Conservation (phyloP, 2,329 filamentous ascomycete genomes). For the Beauveria asiatica region DNA sequence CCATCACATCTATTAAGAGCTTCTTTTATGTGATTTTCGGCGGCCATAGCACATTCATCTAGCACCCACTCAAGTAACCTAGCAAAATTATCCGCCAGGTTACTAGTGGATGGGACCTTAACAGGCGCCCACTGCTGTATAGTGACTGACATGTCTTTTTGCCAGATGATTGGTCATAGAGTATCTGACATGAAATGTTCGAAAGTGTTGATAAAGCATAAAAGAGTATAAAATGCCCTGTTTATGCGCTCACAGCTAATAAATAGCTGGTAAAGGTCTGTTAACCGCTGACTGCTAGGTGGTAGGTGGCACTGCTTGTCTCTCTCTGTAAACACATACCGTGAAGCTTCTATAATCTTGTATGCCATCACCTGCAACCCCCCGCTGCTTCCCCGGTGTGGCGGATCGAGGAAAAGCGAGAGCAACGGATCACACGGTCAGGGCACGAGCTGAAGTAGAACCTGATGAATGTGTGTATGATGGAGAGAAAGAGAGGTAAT, state of each 20-base stretch:
- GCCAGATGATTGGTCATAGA: background rate
- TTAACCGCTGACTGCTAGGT: background rate
- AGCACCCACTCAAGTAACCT: slow-evolving; percentile 2
- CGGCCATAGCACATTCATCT: background rate
- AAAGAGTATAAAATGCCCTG: background rate
- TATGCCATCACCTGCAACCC: slow-evolving; percentile 2
- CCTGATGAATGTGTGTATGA: no score
- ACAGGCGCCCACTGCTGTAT: background rate
- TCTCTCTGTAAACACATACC: background rate
- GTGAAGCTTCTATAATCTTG: no score
- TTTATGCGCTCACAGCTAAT: slow-evolving; percentile 4
- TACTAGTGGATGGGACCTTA: background rate
- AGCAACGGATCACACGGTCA: no score
- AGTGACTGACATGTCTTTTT: background rate
- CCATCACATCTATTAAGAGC: no score
- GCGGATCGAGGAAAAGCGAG: no score
- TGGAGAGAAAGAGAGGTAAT: no score
- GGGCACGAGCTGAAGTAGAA: no score
- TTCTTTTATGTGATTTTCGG: background rate
- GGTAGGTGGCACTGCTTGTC: background rate
- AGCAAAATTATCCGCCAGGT: background rate
- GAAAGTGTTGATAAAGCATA: background rate
- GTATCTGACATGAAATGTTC: background rate
- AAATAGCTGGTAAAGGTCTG: background rate
- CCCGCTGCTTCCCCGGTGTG: background rate